These are phyloP conservation scores for Aspergillus arachidicola DNA, from an alignment of 2,329 filamentous ascomycete species.

Conservation along the genomic window DNA sequence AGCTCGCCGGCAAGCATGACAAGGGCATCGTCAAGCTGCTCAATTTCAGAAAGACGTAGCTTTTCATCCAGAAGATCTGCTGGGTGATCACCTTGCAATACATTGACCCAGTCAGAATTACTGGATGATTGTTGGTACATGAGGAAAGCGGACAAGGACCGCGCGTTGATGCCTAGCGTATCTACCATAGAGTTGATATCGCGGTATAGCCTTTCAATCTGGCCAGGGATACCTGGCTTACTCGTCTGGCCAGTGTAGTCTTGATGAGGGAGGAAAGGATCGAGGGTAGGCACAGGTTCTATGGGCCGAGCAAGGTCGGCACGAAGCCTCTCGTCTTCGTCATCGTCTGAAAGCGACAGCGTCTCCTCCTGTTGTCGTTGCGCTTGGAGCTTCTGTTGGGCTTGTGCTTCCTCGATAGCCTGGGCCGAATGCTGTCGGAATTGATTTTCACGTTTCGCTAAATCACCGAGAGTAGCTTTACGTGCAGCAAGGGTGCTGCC, in stretches of 20 bases:
- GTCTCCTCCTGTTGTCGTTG: constrained; percentile 34
- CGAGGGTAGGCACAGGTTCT: constrained; percentile 46
- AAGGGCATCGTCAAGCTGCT: constrained; percentile 66
- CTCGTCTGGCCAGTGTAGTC: constrained; percentile 47
- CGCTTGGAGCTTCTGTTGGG: constrained; percentile 34
- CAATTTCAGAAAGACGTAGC: constrained; percentile 77
- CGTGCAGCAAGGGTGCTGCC: constrained; percentile 44
- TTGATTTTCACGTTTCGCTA: constrained; percentile 32
- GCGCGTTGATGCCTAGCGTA: constrained; percentile 82
- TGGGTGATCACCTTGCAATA: constrained; percentile 52
- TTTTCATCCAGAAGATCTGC: constrained; percentile 70
- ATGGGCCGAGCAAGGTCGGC: constrained; percentile 48
- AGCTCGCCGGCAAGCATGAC: constrained; percentile 67
- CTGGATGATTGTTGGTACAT: constrained; percentile 45
- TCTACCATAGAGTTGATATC: constrained; percentile 81
- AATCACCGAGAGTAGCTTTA: constrained; percentile 41
- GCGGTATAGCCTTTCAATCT: constrained; percentile 53
- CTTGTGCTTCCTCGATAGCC: constrained; percentile 29
- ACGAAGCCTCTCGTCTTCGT: constrained; percentile 51
- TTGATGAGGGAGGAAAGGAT: constrained; percentile 53
- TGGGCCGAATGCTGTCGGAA: constrained; percentile 27
- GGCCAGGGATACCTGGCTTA: constrained; percentile 52
- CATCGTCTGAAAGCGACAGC: constrained; percentile 47
- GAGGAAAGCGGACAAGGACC: constrained; percentile 63
- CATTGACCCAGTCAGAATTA: constrained; percentile 52